Percentiles rank a stretch among this genome's conserved stretches.
phyloP scores from a whole-genome alignment of 495 filamentous ascomycete species.

The Aspergillus biplanus region DNA sequence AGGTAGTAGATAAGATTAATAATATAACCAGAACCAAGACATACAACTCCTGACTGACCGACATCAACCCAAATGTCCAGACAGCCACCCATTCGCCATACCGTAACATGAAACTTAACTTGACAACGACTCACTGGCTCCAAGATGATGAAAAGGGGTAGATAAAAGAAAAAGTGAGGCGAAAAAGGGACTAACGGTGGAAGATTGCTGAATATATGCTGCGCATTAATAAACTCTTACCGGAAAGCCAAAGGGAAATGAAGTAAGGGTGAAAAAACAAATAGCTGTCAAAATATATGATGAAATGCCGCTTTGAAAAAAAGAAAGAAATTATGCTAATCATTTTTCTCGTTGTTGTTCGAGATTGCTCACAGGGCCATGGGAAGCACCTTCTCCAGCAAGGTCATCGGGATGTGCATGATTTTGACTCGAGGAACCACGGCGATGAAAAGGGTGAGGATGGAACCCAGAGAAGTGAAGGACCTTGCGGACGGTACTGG shows the following conservation, averaged over 20 bases:
- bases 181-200: too few species aligned
- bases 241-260: not conserved
- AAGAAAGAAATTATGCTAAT: too few species aligned
- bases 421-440: constrained; percentile 40
- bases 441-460: constrained; percentile 47
- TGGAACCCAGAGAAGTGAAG: constrained; percentile 42
- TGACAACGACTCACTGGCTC: too few species aligned
- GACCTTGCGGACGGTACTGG: constrained; percentile 49
- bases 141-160: too few species aligned
- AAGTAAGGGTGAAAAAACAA: not conserved
- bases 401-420: constrained; percentile 10
- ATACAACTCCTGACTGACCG: too few species aligned
- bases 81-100: too few species aligned
- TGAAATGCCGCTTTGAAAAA: not conserved
- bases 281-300: not conserved
- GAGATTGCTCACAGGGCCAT: not conserved
- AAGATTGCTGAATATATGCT: too few species aligned
- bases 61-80: too few species aligned
- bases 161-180: too few species aligned
- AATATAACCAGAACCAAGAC: too few species aligned
- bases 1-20: too few species aligned
- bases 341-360: not conserved
- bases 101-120: too few species aligned
- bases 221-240: not conserved
- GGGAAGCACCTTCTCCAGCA: not conserved